Conservation (phyloP, 768 basidiomycete species). For the Tulasnella sp. region DNA sequence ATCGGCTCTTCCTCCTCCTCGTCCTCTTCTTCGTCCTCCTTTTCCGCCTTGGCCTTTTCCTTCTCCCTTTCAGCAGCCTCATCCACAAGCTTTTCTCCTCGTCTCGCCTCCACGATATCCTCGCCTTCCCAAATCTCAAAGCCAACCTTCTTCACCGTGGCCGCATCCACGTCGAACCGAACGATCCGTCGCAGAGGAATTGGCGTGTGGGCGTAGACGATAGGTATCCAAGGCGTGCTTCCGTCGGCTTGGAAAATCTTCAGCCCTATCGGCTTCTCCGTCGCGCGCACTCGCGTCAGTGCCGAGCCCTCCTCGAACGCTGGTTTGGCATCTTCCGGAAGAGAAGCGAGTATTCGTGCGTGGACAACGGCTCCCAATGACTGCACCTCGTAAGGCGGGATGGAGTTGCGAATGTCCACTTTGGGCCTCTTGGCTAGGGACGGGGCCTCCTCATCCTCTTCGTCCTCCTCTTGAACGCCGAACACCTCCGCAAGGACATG, state of each 20-base stretch:
- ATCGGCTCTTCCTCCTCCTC: conserved; percentile 26
- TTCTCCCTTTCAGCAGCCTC: conserved; percentile 6
- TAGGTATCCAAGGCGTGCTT: conserved; percentile 19
- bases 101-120: conserved; percentile 21
- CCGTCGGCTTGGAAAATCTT: conserved; percentile 22
- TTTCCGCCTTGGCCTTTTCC: conserved; percentile 11
- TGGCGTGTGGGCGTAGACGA: conserved; percentile 25
- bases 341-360: conserved; percentile 23
- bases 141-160: conserved; percentile 21
- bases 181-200: conserved; percentile 25
- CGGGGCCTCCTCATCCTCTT: conserved; percentile 27
- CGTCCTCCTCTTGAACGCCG: conserved; percentile 25
- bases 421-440: conserved; percentile 22
- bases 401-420: conserved; percentile 20
- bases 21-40: conserved; percentile 23
- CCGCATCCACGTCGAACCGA: conserved; percentile 23
- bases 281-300: conserved; percentile 18
- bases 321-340: conserved; percentile 22
- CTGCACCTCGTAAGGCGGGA: conserved; percentile 24
- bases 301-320: conserved; percentile 17
- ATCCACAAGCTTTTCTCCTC: not conserved
- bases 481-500: conserved; percentile 21
- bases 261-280: conserved; percentile 24
- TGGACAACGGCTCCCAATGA: conserved; percentile 26
- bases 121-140: conserved; percentile 28